A percentile compares a stretch with the other conserved stretches of the same genome.
Evolutionary conservation across 2,329 filamentous ascomycete species (phyloP).

Genomic region (Sporothrix euskadiensis): DNA sequence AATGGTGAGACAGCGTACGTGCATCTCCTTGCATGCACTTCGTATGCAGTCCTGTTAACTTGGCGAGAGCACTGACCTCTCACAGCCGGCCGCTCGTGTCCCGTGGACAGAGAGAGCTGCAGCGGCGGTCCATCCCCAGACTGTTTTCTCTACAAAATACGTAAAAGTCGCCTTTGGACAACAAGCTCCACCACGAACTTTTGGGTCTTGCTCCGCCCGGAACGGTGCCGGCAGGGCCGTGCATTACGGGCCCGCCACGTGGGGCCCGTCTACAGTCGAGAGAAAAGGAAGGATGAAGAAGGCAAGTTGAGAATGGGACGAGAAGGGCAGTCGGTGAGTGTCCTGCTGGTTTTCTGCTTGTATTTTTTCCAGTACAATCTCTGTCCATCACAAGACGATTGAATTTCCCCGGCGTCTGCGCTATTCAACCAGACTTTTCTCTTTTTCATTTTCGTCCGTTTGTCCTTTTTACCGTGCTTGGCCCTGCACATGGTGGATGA

Average conservation of each 20-base stretch:
- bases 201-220: not conserved
- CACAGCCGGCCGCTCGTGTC: conserved; percentile 11
- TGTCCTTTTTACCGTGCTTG: not conserved
- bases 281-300: not conserved
- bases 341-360: not conserved
- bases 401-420: not conserved
- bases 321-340: conserved; percentile 1
- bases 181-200: not conserved
- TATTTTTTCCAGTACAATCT: not conserved
- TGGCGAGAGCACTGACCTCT: not conserved
- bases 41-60: not conserved
- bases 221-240: conserved; percentile 10
- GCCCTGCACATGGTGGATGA: not conserved
- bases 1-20: not conserved
- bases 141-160: not conserved
- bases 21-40: conserved; percentile 1
- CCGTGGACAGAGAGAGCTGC: not conserved
- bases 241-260: conserved; percentile 8
- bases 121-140: not conserved
- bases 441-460: not conserved
- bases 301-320: not conserved
- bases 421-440: not conserved
- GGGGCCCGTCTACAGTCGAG: not conserved
- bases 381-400: not conserved
- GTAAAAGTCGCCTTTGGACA: not conserved